These are phyloP conservation scores for Paramecium caudatum DNA, from an alignment of 73 alveolate genomes.

Conservation along the genomic window DNA sequence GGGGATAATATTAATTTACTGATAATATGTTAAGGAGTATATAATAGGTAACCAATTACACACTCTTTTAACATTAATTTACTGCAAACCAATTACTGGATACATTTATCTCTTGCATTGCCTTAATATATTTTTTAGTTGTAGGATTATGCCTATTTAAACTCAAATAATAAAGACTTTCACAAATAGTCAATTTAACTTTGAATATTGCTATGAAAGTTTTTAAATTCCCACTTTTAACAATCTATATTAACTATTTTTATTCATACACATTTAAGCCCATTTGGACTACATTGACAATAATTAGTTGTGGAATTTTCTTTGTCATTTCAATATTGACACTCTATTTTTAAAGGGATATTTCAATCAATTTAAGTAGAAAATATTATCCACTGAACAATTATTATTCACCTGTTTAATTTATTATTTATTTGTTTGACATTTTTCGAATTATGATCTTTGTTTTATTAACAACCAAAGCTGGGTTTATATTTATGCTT, in stretches of 20 bases:
- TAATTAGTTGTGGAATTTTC: background rate
- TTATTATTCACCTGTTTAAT: background rate
- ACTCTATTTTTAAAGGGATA: background rate
- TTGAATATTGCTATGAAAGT: background rate
- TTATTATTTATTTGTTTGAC: background rate
- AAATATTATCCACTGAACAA: background rate
- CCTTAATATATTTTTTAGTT: background rate
- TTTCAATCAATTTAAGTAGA: background rate
- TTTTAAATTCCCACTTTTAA: conserved; percentile 8
- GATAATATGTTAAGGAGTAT: conserved; percentile 9
- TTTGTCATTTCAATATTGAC: background rate
- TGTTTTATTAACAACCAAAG: background rate
- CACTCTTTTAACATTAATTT: background rate
- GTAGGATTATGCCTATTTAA: background rate
- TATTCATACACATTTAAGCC: background rate
- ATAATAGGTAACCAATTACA: background rate
- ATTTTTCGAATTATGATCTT: background rate
- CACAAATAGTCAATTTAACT: background rate
- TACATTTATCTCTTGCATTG: background rate
- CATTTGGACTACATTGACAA: background rate
- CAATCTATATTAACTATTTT: background rate
- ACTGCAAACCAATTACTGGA: background rate
- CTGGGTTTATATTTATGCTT: background rate
- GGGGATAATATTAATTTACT: background rate
- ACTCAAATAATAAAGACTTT: background rate